Evolutionary conservation across 1,284 basidiomycete genomes (phyloP), one percentile per base, ranked within the genome.

Genomic region (Malassezia equina): DNA sequence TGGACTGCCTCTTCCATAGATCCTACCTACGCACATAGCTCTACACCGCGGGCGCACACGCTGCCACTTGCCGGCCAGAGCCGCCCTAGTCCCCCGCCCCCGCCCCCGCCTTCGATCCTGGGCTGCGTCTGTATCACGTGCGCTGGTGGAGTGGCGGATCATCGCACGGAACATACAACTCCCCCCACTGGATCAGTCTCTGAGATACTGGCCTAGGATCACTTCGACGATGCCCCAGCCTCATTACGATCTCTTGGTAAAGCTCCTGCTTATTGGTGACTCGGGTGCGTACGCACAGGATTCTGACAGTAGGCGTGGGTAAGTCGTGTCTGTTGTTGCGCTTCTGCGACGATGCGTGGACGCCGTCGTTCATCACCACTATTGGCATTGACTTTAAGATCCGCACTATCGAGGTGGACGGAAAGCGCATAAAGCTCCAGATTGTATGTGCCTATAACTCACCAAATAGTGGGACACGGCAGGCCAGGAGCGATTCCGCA

Each of bases 321-420:
- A 99, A 99, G 80, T 98, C 93, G 47, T 98, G 94, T 81, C 81
- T 99, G 15, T 81, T 99, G 55, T 83, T 98, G 57, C 87, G 94
- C 63, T 99, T 99, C 83, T 98, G 93, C 77, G 94, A 98, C 79
- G 94, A 98, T 77, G 89, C 93, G 62, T 98, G 93, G 93, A 98
- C 94, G 31, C 93, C 93, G 27, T 93, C 89, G 36, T 98, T 98
- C 80, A 99, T 98, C 78, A 98, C 93, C 47, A 98, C 93, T 47
- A 98, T 99, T 76, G 94, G 90, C 32, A 74, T 76, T 28, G 72
- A 72, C 62, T 73, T 73, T 51, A 73, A 73, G 65, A 95, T 95
- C 76, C 85, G 90, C 34, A 94, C 90, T 43, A 94, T 95, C 73
- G 90, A 94, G 75, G 81, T 95, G 48, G 90, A 94, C 66, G 90